Evolutionary conservation across 1,139 yeast genomes (phyloP).

Genomic region (Saccharomyces pastorianus): DNA sequence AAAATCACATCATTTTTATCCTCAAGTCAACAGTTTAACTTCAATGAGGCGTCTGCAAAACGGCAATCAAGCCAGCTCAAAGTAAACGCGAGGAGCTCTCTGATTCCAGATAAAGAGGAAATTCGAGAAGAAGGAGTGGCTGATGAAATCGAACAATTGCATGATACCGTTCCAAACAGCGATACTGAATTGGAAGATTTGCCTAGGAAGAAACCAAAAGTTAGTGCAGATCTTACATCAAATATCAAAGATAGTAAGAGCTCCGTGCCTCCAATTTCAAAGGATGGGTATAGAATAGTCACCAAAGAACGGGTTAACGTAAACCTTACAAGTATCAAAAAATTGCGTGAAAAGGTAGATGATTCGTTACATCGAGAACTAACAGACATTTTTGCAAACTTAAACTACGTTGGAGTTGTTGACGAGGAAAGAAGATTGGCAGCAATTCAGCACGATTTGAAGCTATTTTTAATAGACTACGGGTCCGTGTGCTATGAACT

Average conservation of each 20-base stretch:
- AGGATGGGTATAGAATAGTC: slow-evolving; percentile 11
- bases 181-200: background rate
- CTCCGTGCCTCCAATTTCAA: background rate
- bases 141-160: background rate
- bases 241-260: background rate
- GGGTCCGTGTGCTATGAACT: slow-evolving; percentile 59
- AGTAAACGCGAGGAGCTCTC: background rate
- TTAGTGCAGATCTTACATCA: background rate
- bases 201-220: background rate
- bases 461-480: slow-evolving; percentile 72
- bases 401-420: slow-evolving; percentile 75
- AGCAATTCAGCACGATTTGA: slow-evolving; percentile 77
- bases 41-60: background rate
- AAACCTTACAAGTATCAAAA: slow-evolving; percentile 50
- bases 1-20: slow-evolving; percentile 43
- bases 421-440: slow-evolving; percentile 63
- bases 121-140: no score
- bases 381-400: slow-evolving; percentile 60
- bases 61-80: background rate
- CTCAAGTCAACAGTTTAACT: slow-evolving; percentile 15
- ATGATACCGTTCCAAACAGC: background rate
- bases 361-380: slow-evolving; percentile 42
- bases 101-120: background rate
- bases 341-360: slow-evolving; percentile 47
- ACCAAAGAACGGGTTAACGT: slow-evolving; percentile 33